These are phyloP conservation scores for Osmozyma mogii DNA, from an alignment of 805 yeast species.

Conservation along the genomic window DNA sequence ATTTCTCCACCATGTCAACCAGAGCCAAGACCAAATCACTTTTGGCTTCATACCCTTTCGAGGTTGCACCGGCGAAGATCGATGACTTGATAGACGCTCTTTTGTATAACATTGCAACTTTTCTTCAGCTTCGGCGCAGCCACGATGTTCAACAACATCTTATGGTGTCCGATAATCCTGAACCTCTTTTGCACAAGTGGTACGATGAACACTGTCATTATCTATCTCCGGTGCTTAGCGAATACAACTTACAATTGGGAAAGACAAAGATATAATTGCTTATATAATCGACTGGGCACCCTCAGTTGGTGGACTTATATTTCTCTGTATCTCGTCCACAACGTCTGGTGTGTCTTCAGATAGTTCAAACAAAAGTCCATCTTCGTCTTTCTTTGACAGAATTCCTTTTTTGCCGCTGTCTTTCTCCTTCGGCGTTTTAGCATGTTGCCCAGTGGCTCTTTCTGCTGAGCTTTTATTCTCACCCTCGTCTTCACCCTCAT, in stretches of 20 bases:
- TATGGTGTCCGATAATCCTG: slow-evolving; percentile 1
- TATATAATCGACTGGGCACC: slow-evolving; percentile 11
- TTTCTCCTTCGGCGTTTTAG: no score
- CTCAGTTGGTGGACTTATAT: slow-evolving; percentile 9
- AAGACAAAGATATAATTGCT: background rate
- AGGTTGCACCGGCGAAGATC: slow-evolving; percentile 29
- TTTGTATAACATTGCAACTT: slow-evolving; percentile 39
- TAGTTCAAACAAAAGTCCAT: slow-evolving; percentile 3
- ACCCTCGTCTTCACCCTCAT: slow-evolving; percentile 30
- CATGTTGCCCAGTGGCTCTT: no score
- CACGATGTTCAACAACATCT: slow-evolving; percentile 2
- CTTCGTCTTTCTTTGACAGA: no score
- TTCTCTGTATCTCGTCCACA: slow-evolving; percentile 7
- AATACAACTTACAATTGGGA: background rate
- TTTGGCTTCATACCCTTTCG: slow-evolving; percentile 4
- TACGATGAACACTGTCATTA: slow-evolving; percentile 7
- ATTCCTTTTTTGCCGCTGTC: no score
- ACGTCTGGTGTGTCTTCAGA: slow-evolving; percentile 2
- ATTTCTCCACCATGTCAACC: slow-evolving; percentile 3
- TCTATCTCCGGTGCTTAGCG: slow-evolving; percentile 2
- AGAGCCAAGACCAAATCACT: slow-evolving; percentile 5
- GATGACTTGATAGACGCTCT: slow-evolving; percentile 64
- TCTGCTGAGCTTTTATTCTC: no score
- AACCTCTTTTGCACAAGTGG: slow-evolving; percentile 6
- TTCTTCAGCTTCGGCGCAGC: slow-evolving; percentile 8